A percentile compares a stretch with the other conserved stretches of the same genome.
Evolutionary conservation across 495 filamentous ascomycete species (phyloP).

Genomic region (Aspergillus diversus): DNA sequence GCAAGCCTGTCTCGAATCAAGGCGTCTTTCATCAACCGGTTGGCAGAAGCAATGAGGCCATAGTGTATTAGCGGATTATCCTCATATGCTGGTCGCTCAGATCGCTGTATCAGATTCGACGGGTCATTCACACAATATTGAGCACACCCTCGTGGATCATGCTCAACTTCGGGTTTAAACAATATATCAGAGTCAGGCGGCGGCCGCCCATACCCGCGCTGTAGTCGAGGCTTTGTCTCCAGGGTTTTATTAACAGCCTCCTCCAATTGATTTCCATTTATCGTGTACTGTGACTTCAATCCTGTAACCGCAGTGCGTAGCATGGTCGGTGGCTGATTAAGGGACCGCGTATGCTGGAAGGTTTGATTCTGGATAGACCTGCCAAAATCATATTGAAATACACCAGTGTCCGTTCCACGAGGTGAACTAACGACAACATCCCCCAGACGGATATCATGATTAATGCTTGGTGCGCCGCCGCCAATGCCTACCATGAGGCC

Average conservation of each 20-base stretch:
- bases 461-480: neutral
- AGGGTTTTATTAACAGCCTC: slow-evolving; percentile 21
- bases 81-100: slow-evolving; percentile 7
- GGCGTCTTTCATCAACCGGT: slow-evolving; percentile 25
- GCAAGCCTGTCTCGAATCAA: slow-evolving; percentile 32
- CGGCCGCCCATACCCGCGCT: slow-evolving; percentile 4
- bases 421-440: slow-evolving; percentile 11
- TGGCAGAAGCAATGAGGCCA: slow-evolving; percentile 29
- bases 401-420: neutral
- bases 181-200: neutral
- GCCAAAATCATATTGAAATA: slow-evolving; percentile 20
- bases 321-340: slow-evolving; percentile 15
- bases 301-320: slow-evolving; percentile 14
- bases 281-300: slow-evolving; percentile 7
- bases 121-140: slow-evolving; percentile 2
- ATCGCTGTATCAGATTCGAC: slow-evolving; percentile 1
- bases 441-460: slow-evolving; percentile 9
- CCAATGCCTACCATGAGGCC: slow-evolving; percentile 12
- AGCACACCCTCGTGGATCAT: slow-evolving; percentile 14
- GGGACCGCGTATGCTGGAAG: slow-evolving; percentile 11
- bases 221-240: slow-evolving; percentile 18
- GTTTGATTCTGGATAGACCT: slow-evolving; percentile 6
- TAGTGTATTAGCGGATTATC: slow-evolving; percentile 27
- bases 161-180: slow-evolving; percentile 2
- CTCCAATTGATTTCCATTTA: slow-evolving; percentile 22